These are phyloP conservation scores for Arachnopeziza araneosa DNA, from an alignment of 2,329 filamentous ascomycete genomes.

Conservation along the genomic window DNA sequence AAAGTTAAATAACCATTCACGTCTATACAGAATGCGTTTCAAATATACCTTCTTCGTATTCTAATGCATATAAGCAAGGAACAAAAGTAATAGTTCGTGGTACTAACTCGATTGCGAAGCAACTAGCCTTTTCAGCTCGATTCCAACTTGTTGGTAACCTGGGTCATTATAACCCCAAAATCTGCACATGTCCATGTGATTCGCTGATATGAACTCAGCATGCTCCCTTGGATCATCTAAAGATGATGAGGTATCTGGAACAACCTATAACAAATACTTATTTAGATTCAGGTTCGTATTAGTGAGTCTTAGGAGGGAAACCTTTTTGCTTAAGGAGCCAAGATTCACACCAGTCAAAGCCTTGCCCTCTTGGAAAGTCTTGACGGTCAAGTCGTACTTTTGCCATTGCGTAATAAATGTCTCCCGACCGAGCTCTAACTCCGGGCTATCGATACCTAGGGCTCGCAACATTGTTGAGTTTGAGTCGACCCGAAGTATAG, in stretches of 20 bases:
- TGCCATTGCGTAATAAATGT: too few species aligned
- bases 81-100: background rate
- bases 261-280: too few species aligned
- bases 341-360: background rate
- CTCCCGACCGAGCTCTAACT: too few species aligned
- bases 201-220: background rate
- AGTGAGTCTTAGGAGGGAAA: background rate
- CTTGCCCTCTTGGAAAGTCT: too few species aligned
- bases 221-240: background rate
- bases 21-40: too few species aligned
- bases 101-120: background rate
- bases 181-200: conserved; percentile 15
- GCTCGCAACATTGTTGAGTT: too few species aligned
- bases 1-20: too few species aligned
- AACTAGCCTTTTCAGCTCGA: conserved; percentile 4
- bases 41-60: too few species aligned
- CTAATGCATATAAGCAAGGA: conserved; percentile 29
- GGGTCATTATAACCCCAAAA: conserved; percentile 7
- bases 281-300: too few species aligned
- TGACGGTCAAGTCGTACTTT: too few species aligned
- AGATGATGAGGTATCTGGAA: background rate
- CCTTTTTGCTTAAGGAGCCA: conserved; percentile 3
- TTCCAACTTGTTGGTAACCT: conserved; percentile 12
- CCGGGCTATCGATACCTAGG: too few species aligned
- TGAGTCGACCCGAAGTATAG: too few species aligned